Base-by-base conservation (phyloP, 345 rosid species). In the Brassica cretica region DNA sequence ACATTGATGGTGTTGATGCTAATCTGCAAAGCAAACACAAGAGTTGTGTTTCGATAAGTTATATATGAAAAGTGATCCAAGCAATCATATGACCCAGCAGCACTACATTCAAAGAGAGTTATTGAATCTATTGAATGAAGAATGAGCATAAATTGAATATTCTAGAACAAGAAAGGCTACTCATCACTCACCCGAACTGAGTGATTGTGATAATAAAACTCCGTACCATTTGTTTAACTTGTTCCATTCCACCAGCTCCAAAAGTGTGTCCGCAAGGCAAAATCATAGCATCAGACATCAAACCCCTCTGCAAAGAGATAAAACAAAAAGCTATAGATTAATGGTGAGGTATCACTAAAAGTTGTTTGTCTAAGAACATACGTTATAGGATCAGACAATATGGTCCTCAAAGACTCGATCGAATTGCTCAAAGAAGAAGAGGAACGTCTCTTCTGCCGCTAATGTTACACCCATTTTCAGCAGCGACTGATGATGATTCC, bases 1-100 rank as follows among this genome's bases (percentile, higher is more conserved):
- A 95, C 99, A 95, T 95, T 69, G 99, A 98, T 12, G 99, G 99
- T 58, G 99, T 95, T 66, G 99, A 95, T 58, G 99, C 96, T 84
- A 95, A 84, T 73, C 98, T 95, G 76, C 62, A 83, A 44, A 67
- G 21, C 3, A 66, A 66, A 72, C 37, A 60, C 61, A 29, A 71
- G 8, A 25, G 51, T 62, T 69, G 29, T 62, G 39, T 9, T 33
- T 67, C 14, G 16, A 16, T 73, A 15, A 46, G 27, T 30, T 66
- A 15, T 15, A 53, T 5, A 5, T 12, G 15, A 64, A 6, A 24
- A 25, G 46, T 64, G 15, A 10, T 64, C 71, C 60, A 77, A 70
- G 56, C 25, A 71, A 56, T 11, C 21, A 35, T 70, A 49, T 19
- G 41, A 51, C 9, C 55, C 16, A 51, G 44, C 60, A 66, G 19